A percentile compares a stretch with the other conserved stretches of the same genome.
These are phyloP conservation scores for Ceraceosorus guamensis DNA, from an alignment of 1,284 basidiomycete species.

Conservation along the genomic window DNA sequence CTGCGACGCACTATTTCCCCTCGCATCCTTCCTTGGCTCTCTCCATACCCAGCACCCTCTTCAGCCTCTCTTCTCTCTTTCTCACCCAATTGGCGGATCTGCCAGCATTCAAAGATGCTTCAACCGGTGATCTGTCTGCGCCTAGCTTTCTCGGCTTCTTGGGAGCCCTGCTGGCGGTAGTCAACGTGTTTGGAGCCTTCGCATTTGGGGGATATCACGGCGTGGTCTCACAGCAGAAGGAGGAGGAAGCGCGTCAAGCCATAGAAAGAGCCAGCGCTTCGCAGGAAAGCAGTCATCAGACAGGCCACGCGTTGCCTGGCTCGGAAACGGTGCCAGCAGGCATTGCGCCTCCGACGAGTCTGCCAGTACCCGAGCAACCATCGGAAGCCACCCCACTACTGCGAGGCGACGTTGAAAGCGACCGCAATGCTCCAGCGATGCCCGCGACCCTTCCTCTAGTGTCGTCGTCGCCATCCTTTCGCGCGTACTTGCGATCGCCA, in stretches of 20 bases:
- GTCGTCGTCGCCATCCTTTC: slow-evolving; percentile 11
- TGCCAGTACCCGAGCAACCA: too few relatives aligned
- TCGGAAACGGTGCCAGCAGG: too few relatives aligned
- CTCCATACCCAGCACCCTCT: slow-evolving; percentile 18
- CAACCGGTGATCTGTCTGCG: slow-evolving; percentile 17
- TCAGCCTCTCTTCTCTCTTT: slow-evolving; percentile 17
- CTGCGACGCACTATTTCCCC: slow-evolving; percentile 14
- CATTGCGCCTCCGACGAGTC: too few relatives aligned
- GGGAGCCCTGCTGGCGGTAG: slow-evolving; percentile 8
- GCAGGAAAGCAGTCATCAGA: background rate
- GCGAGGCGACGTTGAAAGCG: too few relatives aligned
- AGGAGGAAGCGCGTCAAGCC: background rate
- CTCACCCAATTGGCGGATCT: slow-evolving; percentile 12
- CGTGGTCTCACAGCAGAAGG: background rate
- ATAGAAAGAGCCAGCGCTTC: background rate
- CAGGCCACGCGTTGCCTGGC: background rate
- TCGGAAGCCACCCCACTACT: too few relatives aligned
- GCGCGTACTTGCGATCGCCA: background rate
- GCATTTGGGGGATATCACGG: background rate
- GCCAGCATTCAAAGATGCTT: slow-evolving; percentile 12
- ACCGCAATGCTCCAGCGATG: too few relatives aligned
- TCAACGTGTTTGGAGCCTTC: slow-evolving; percentile 13
- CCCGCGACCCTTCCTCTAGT: slow-evolving; percentile 7
- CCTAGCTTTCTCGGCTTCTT: slow-evolving; percentile 14
- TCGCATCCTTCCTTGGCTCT: slow-evolving; percentile 15